Evolutionary conservation across 345 rosid species (phyloP).

Genomic region (Lepidium didymum): DNA sequence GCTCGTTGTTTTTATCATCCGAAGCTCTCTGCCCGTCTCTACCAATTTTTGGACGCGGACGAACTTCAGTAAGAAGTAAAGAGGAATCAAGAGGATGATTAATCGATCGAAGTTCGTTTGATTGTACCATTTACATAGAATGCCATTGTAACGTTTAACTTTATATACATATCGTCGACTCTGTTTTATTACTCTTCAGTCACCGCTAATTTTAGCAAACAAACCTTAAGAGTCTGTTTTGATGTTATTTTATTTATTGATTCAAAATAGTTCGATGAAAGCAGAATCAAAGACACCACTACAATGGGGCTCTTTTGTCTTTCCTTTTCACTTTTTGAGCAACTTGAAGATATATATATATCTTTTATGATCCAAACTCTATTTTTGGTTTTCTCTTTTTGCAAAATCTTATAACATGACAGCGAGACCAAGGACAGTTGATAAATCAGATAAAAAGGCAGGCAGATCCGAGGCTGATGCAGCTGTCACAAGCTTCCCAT

Average conservation of each 20-base stretch:
- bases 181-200: background rate
- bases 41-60: slow-evolving; percentile 28
- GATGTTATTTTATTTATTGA: background rate
- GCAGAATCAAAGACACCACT: background rate
- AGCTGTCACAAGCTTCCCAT: slow-evolving; percentile 45
- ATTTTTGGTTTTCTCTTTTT: background rate
- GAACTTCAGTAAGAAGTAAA: slow-evolving; percentile 7
- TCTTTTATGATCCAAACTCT: background rate
- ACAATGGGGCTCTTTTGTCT: background rate
- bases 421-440: slow-evolving; percentile 32
- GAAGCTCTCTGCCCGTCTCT: slow-evolving; percentile 30
- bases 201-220: background rate
- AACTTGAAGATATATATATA: background rate
- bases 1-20: slow-evolving; percentile 29
- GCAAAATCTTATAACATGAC: slow-evolving; percentile 25
- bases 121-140: slow-evolving; percentile 23
- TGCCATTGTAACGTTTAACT: slow-evolving; percentile 18
- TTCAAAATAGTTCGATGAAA: background rate
- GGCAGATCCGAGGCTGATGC: slow-evolving; percentile 37
- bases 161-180: background rate
- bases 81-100: slow-evolving; percentile 17
- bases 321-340: background rate
- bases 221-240: background rate
- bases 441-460: slow-evolving; percentile 28
- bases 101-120: slow-evolving; percentile 24